Evolutionary conservation across 345 rosid genomes (phyloP), one percentile per base, ranked within the genome.

Genomic region (Arabidopsis suecica): DNA sequence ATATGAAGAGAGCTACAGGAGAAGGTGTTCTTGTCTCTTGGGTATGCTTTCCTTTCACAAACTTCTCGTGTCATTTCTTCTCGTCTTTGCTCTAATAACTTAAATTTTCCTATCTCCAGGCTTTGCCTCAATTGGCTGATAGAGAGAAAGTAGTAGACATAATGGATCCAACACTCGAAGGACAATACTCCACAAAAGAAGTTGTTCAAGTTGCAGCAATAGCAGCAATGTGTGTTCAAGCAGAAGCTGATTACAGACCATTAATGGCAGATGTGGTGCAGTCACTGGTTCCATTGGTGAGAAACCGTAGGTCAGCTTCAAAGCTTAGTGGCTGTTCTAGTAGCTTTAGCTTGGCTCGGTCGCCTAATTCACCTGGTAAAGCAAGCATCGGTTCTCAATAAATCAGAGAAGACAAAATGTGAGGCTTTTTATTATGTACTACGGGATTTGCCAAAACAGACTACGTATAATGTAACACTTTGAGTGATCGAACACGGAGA

Each of bases 191-290:
- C 1, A 79, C 88, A 81, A 91, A 90, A 82, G 96, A 95, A 37
- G 93, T 86, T 3, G 76, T 90, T 81, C 97, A 90, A 60, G 99
- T 95, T 65, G 97, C 97, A 7, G 97, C 98, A 7, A 90, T 95
- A 57, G 96, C 99, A 40, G 93, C 96, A 59, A 90, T 95, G 97
- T 95, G 97, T 50, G 99, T 90, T 71, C 93, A 91, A 75, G 91
- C 86, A 11, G 93, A 90, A 78, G 86, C 96, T 6, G 97, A 91
- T 74, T 94, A 94, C 85, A 82, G 97, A 78, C 99, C 92, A 20
- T 68, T 94, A 53, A 91, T 94, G 97, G 97, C 99, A 6, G 97
- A 91, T 63, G 96, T 91, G 7, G 97, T 91, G 76, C 92, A 91
- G 80, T 95, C 97, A 6, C 80, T 91, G 30, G 87, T 88, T 47